Percentiles rank a stretch among this genome's conserved stretches.
These are phyloP conservation scores for Leccinum pachyderme DNA, from an alignment of 1,284 basidiomycete species.

Conservation along the genomic window DNA sequence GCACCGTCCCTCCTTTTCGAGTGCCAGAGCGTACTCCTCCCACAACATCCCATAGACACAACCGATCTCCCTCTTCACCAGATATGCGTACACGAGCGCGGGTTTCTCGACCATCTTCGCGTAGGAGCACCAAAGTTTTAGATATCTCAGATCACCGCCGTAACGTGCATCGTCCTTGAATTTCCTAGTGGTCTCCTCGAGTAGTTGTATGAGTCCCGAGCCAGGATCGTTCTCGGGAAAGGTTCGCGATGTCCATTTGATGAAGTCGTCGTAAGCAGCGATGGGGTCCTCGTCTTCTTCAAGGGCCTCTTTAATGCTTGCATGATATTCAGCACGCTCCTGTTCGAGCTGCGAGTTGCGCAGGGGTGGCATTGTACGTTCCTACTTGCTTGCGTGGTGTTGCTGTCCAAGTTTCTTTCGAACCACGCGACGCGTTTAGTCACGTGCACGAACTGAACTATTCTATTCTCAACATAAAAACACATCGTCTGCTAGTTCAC, in stretches of 20 bases:
- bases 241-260: conserved; percentile 60
- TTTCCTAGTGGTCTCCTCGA: conserved; percentile 74
- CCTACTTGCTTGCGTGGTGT: conserved; percentile 2
- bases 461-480: neutral
- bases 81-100: conserved; percentile 65
- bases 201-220: conserved; percentile 65
- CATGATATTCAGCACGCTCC: conserved; percentile 36
- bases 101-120: conserved; percentile 61
- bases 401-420: conserved; percentile 5
- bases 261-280: conserved; percentile 54
- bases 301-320: conserved; percentile 38
- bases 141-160: conserved; percentile 83
- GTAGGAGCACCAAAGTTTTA: conserved; percentile 87
- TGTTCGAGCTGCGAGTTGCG: conserved; percentile 34
- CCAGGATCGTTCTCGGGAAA: conserved; percentile 43
- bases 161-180: conserved; percentile 83
- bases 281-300: conserved; percentile 63
- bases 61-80: conserved; percentile 79
- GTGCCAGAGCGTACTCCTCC: conserved; percentile 78
- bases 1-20: conserved; percentile 74
- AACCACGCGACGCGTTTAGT: conserved; percentile 32
- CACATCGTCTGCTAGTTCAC: neutral
- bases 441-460: conserved; percentile 21
- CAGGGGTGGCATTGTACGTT: conserved; percentile 21
- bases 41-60: conserved; percentile 77